phyloP scores from a whole-genome alignment of 306 rosid species.

The Oxytropis ochrocephala region DNA sequence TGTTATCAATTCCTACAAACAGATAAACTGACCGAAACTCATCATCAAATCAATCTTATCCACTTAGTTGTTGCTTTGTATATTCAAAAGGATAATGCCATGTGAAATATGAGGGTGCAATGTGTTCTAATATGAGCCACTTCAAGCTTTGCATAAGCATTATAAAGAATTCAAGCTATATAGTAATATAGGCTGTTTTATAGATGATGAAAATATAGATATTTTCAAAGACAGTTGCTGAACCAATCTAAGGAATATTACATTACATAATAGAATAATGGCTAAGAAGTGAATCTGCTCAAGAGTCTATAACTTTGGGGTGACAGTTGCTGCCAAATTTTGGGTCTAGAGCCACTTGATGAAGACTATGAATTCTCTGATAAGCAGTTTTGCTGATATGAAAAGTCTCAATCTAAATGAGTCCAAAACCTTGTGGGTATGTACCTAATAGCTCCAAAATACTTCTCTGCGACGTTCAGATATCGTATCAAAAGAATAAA shows the following conservation, averaged over 20 bases:
- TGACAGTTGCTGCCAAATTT: too few relatives aligned
- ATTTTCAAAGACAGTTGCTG: neutral
- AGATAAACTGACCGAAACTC: conserved; percentile 65
- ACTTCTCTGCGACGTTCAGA: too few relatives aligned
- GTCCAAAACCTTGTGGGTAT: too few relatives aligned
- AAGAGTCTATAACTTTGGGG: neutral
- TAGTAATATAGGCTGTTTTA: neutral
- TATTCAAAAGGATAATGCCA: neutral
- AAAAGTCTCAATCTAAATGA: too few relatives aligned
- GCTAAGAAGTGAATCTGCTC: neutral
- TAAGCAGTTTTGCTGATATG: too few relatives aligned
- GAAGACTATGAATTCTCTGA: too few relatives aligned
- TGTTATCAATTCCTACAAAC: conserved; percentile 59
- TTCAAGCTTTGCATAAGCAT: neutral
- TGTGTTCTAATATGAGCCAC: neutral
- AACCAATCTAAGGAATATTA: neutral
- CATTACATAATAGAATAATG: neutral
- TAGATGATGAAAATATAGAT: neutral
- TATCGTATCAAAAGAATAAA: too few relatives aligned
- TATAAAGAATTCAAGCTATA: neutral
- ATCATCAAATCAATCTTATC: conserved; percentile 58
- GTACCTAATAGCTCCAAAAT: too few relatives aligned
- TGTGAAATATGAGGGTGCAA: neutral
- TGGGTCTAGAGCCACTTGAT: too few relatives aligned
- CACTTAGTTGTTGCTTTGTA: neutral